Percentiles rank a stretch among this genome's conserved stretches.
These are phyloP conservation scores for Eucalyptus guilfoylei DNA, from an alignment of 345 rosid species.

Conservation along the genomic window DNA sequence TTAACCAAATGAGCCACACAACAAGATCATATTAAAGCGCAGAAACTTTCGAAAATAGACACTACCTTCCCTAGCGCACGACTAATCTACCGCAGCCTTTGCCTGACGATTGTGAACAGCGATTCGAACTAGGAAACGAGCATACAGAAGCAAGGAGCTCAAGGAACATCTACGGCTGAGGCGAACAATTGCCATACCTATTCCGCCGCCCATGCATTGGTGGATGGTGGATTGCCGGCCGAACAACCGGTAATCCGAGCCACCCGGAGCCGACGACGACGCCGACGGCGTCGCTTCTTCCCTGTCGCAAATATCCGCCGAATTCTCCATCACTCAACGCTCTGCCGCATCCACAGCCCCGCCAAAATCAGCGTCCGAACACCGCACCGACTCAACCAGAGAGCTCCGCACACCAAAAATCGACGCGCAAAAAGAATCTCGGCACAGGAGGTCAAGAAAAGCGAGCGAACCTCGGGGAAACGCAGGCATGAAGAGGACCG, in stretches of 20 bases:
- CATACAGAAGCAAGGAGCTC: not conserved
- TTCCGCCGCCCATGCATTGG: conserved; percentile 34
- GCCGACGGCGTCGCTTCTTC: not conserved
- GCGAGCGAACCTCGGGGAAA: not conserved
- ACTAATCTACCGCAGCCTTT: not conserved
- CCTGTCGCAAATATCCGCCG: not conserved
- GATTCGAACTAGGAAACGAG: not conserved
- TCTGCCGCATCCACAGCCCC: not conserved
- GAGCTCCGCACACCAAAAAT: not conserved
- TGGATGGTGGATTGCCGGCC: conserved; percentile 23
- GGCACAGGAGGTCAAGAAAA: not conserved
- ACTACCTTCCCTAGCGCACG: not conserved
- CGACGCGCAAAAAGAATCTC: not conserved
- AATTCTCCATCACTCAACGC: not conserved
- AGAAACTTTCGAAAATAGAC: not conserved
- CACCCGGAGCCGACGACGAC: not conserved
- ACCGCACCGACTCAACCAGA: not conserved
- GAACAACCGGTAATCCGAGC: conserved; percentile 17
- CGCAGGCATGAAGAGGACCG: not conserved
- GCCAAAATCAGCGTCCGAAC: not conserved
- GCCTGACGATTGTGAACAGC: not conserved
- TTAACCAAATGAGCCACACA: not conserved
- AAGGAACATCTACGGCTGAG: not conserved
- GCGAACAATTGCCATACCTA: conserved; percentile 5
- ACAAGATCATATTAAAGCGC: not conserved